A percentile compares a stretch with the other conserved stretches of the same genome.
Evolutionary conservation across 257 asterid genomes (phyloP).

Genomic region (Solanum pinnatisectum): DNA sequence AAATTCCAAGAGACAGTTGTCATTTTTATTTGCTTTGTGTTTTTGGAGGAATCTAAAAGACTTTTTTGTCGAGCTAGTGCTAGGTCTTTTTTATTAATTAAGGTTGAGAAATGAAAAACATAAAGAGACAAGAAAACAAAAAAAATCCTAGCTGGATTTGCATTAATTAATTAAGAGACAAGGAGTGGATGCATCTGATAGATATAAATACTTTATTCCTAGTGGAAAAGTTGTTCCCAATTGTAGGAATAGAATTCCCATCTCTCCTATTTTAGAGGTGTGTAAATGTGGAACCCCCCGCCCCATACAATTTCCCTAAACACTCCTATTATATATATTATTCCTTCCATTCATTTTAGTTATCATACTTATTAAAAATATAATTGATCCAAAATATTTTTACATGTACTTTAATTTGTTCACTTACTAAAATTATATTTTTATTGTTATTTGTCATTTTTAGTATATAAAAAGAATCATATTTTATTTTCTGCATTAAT

Average conservation of each 20-base stretch:
- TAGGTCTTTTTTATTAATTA: neutral
- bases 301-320: neutral
- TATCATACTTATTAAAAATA: neutral
- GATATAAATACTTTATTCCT: neutral
- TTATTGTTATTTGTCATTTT: neutral
- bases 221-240: neutral
- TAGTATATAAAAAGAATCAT: no score
- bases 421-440: neutral
- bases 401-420: no score
- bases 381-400: neutral
- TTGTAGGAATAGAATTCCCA: neutral
- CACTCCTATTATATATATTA: neutral
- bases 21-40: neutral
- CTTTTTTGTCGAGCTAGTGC: neutral
- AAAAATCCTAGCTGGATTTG: neutral
- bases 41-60: neutral
- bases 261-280: neutral
- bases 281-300: neutral
- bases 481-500: no score
- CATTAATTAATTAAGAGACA: neutral
- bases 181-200: neutral
- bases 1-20: neutral
- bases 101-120: neutral
- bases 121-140: neutral
- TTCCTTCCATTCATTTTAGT: neutral